A percentile compares a stretch with the other conserved stretches of the same genome.
phyloP scores from a whole-genome alignment of 345 rosid genomes.

The Sapria himalayana region DNA sequence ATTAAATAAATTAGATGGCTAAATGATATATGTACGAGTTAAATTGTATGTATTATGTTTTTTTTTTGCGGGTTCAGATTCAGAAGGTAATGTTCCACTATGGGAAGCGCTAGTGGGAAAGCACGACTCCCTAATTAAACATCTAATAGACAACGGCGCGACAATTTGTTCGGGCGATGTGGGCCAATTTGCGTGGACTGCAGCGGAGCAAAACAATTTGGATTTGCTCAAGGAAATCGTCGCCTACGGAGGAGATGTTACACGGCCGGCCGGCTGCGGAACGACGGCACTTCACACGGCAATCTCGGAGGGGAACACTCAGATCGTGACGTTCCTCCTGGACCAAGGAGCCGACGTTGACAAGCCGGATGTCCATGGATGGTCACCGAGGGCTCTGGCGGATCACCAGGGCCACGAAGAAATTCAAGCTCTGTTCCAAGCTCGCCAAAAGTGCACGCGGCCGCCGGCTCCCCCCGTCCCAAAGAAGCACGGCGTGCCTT shows the following conservation, averaged over 20 bases:
- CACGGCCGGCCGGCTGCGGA: slow-evolving; percentile 23
- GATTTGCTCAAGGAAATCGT: slow-evolving; percentile 32
- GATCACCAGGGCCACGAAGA: slow-evolving; percentile 77
- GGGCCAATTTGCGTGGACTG: slow-evolving; percentile 30
- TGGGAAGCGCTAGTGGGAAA: slow-evolving; percentile 70
- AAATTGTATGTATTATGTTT: not conserved
- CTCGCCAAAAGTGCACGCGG: slow-evolving; percentile 3
- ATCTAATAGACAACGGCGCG: slow-evolving; percentile 48
- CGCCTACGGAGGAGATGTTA: slow-evolving; percentile 39
- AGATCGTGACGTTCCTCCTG: slow-evolving; percentile 43
- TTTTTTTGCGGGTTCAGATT: slow-evolving; percentile 30
- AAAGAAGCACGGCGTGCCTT: slow-evolving; percentile 7
- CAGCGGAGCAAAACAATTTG: slow-evolving; percentile 35
- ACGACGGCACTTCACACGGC: slow-evolving; percentile 54
- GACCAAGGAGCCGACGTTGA: slow-evolving; percentile 44
- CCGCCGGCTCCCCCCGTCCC: slow-evolving; percentile 5
- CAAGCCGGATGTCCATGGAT: slow-evolving; percentile 35
- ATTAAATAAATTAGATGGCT: too few species aligned
- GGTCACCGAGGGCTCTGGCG: slow-evolving; percentile 55
- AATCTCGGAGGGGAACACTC: slow-evolving; percentile 35
- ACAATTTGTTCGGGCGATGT: slow-evolving; percentile 27
- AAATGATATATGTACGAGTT: too few species aligned
- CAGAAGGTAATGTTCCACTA: slow-evolving; percentile 57
- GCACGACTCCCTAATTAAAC: slow-evolving; percentile 25
- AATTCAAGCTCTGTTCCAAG: slow-evolving; percentile 22